Base-by-base conservation (phyloP, 768 basidiomycete species). In the Mrakia gelida region DNA sequence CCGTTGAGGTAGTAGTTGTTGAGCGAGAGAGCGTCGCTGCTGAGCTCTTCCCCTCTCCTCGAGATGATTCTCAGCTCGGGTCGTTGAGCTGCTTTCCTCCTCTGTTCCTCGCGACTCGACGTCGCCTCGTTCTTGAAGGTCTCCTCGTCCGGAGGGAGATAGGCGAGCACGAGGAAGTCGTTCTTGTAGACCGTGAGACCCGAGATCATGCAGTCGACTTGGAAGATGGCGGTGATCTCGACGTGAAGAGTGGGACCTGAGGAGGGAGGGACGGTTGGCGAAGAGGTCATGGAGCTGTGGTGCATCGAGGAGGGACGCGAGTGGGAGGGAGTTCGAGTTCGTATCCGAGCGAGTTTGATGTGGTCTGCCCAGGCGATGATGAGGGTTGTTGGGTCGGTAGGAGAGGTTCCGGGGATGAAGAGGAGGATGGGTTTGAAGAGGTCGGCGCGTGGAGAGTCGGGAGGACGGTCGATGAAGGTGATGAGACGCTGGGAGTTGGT, bases 21-120 rank as follows among this genome's bases (percentile, higher is more conserved):
- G 59, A 99, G 88, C 63, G 88, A 89, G 67, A 98, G 87, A 0
- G 91, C 92, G 83, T 98, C 96, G 2, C 91, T 88, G 0, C 92
- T 89, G 2, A 94, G 86, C 83, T 97, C 95, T 82, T 98, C 94
- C 0, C 96, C 95, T 0, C 88, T 88, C 34, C 91, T 90, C 1
- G 93, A 92, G 80, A 99, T 91, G 81, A 99, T 92, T 18, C 94
- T 90, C 71, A 99, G 87, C 84, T 98, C 96, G 10, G 97, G 97
- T n/a, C 92, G 91, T 80, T 93, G 92, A 0, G 95, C 92, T 0
- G 88, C 88, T 83, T 93, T 93, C 26, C 94, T 89, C 16, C 91
- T 89, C 83, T 96, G 93, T 81, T 89, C 88, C 0, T 86, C 86
- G 28, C 89, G 89, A 82, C 94, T 91, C 2, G 89, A 88, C 0